Conservation (phyloP, 352 stramenopile genomes). For the Globisporangium paroecandrum region DNA sequence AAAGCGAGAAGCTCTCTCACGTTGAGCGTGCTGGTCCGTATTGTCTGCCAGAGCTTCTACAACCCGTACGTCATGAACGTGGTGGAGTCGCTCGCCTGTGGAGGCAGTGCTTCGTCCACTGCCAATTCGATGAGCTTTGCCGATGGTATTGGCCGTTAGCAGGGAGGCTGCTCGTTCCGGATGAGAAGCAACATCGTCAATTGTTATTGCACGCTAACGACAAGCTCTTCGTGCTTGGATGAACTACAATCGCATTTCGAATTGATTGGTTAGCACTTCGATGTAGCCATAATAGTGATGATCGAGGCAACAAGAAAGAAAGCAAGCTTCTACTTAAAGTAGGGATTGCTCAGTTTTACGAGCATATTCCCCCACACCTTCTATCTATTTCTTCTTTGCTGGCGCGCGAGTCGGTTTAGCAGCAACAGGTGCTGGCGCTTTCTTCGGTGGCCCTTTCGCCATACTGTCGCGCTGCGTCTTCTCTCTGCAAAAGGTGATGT, state of each 20-base stretch:
- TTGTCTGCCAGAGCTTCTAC: constrained; percentile 73
- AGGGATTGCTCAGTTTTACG: not conserved
- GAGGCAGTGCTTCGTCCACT: constrained; percentile 14
- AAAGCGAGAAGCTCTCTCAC: constrained; percentile 24
- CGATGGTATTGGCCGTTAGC: no score
- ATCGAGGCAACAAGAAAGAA: not conserved
- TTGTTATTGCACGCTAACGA: constrained; percentile 38
- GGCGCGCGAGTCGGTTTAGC: constrained; percentile 35
- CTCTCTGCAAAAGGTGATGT: constrained; percentile 91
- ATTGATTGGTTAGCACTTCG: not conserved
- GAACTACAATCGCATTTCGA: not conserved
- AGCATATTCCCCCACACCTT: not conserved
- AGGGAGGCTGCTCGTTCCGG: no score
- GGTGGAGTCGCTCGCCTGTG: constrained; percentile 42
- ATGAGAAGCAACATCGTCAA: no score
- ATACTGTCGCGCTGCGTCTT: constrained; percentile 63
- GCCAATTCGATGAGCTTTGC: constrained; percentile 26
- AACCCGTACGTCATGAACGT: constrained; percentile 74
- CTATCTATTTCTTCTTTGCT: constrained; percentile 39
- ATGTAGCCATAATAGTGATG: not conserved
- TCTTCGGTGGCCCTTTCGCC: constrained; percentile 37
- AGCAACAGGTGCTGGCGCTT: constrained; percentile 19
- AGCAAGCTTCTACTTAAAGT: not conserved
- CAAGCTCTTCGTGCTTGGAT: constrained; percentile 52
- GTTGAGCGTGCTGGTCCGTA: constrained; percentile 51